Conservation (phyloP, 148 eudicot genomes). For the Silene conica region DNA sequence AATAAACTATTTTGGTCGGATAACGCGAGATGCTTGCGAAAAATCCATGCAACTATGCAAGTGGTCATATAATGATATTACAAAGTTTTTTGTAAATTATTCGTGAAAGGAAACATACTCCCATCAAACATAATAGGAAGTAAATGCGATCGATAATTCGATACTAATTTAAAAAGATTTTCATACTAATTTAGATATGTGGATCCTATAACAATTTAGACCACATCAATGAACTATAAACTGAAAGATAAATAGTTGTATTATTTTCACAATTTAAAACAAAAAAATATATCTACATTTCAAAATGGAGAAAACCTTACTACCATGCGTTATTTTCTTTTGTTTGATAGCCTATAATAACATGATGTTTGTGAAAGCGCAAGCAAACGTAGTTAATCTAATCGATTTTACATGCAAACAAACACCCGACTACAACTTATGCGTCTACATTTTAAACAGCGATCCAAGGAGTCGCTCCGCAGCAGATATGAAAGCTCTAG, state of each 20-base stretch:
- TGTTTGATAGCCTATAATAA: background rate
- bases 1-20: too few species aligned
- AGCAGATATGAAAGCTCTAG: background rate
- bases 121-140: too few species aligned
- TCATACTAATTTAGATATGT: background rate
- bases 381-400: conserved; percentile 2
- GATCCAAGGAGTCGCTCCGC: background rate
- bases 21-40: too few species aligned
- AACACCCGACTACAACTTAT: conserved; percentile 12
- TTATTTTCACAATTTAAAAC: background rate
- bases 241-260: too few species aligned
- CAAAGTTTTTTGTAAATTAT: too few species aligned
- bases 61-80: too few species aligned
- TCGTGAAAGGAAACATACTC: too few species aligned
- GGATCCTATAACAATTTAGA: background rate
- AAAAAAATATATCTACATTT: too few species aligned
- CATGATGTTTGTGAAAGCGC: background rate
- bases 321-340: background rate
- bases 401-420: conserved; percentile 15
- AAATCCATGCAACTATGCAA: too few species aligned
- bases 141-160: too few species aligned
- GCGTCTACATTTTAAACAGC: conserved; percentile 5
- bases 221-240: background rate
- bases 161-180: too few species aligned
- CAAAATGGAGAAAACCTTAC: background rate